Evolutionary conservation across 176 grass and related monocot species (phyloP).

Genomic region (sorghum (Sorghum bicolor)): Sorghum_bicolor_NCBIv3 NC_012873.2:57988001-57988500

Average conservation of each 20-base stretch:
- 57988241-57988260: constrained; percentile 62
- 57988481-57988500: constrained; percentile 57
- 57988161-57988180: constrained; percentile 37
- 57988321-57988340: constrained; percentile 63
- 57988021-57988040: constrained; percentile 68
- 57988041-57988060: constrained; percentile 20
- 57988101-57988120: constrained; percentile 60
- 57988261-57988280: constrained; percentile 72
- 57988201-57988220: constrained; percentile 71
- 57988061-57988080: constrained; percentile 58
- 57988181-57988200: constrained; percentile 36
- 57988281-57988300: constrained; percentile 63
- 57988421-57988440: constrained; percentile 50
- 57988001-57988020: constrained; percentile 40
- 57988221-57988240: constrained; percentile 46
- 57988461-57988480: constrained; percentile 29
- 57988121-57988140: constrained; percentile 60
- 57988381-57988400: constrained; percentile 59
- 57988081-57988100: constrained; percentile 45
- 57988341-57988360: constrained; percentile 53
- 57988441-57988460: constrained; percentile 48
- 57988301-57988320: constrained; percentile 59
- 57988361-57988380: constrained; percentile 55
- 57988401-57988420: constrained; percentile 44
- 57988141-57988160: constrained; percentile 44